These are phyloP conservation scores for Dalbergia oliveri DNA, from an alignment of 306 rosid species.

Conservation along the genomic window DNA sequence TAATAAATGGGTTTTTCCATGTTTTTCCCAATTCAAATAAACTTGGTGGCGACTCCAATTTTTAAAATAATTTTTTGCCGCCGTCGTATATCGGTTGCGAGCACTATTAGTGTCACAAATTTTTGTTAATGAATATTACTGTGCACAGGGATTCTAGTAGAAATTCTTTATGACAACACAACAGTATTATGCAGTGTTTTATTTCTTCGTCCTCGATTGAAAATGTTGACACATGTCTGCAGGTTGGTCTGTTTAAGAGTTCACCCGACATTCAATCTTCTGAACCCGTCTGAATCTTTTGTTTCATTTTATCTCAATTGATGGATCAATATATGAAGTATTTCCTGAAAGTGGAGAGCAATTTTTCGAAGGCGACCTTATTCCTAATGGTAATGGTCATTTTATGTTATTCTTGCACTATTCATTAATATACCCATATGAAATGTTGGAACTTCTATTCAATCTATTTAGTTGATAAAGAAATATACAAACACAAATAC, in stretches of 20 bases:
- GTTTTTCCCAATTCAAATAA: too few species aligned
- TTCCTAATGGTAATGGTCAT: slow-evolving; percentile 75
- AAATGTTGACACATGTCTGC: slow-evolving; percentile 35
- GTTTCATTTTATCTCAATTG: slow-evolving; percentile 75
- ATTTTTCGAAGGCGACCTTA: slow-evolving; percentile 68
- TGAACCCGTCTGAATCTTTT: slow-evolving; percentile 85
- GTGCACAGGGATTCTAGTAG: slow-evolving; percentile 20
- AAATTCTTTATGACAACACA: slow-evolving; percentile 15
- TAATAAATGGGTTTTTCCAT: too few species aligned
- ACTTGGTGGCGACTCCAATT: too few species aligned
- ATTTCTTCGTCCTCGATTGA: not conserved
- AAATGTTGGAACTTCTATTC: slow-evolving; percentile 33
- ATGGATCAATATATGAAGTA: slow-evolving; percentile 82
- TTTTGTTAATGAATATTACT: not conserved
- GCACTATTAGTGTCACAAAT: not conserved
- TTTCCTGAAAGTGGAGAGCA: slow-evolving; percentile 81
- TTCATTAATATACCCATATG: slow-evolving; percentile 9
- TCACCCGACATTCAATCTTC: slow-evolving; percentile 79
- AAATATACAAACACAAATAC: too few species aligned
- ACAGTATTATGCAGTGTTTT: not conserved
- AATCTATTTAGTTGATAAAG: not conserved
- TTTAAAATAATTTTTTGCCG: not conserved
- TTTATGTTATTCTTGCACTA: not conserved
- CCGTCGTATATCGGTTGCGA: too few species aligned
- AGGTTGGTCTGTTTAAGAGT: slow-evolving; percentile 93